Conservation (phyloP, 2,329 filamentous ascomycete species). For the Cordyceps tenuipes region DNA sequence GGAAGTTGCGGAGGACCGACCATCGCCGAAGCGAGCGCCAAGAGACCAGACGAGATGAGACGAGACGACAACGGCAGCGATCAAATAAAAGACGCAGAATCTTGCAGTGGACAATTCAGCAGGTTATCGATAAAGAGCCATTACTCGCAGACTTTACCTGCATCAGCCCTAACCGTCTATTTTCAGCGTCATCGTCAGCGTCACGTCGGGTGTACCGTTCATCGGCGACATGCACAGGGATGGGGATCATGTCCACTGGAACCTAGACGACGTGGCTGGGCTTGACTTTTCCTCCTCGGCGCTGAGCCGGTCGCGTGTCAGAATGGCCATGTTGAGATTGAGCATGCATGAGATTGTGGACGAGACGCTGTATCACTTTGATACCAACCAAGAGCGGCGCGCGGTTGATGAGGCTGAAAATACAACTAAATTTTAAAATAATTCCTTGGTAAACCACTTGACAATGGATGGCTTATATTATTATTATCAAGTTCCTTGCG, state of each 20-base stretch:
- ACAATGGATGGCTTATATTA: too few relatives aligned
- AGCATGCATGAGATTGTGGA: conserved; percentile 15
- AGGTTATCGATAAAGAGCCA: too few relatives aligned
- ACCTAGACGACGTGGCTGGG: conserved; percentile 13
- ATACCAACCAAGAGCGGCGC: conserved; percentile 1
- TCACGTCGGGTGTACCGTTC: conserved; percentile 9
- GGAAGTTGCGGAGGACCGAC: neutral
- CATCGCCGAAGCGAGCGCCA: neutral
- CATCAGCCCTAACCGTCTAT: neutral
- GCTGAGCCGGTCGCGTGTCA: conserved; percentile 12
- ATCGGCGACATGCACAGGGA: too few relatives aligned
- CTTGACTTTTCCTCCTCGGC: conserved; percentile 14
- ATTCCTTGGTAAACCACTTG: too few relatives aligned
- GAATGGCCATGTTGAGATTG: conserved; percentile 13
- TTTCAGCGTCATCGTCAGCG: conserved; percentile 14
- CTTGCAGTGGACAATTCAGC: neutral
- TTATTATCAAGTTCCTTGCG: neutral
- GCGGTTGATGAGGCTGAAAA: too few relatives aligned
- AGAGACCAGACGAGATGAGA: too few relatives aligned
- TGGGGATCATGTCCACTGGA: conserved; percentile 10
- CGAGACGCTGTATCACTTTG: conserved; percentile 15
- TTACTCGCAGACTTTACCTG: neutral
- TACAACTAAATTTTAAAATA: too few relatives aligned
- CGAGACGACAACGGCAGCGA: too few relatives aligned
- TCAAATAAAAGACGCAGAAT: neutral